Percentiles rank a stretch among this genome's conserved stretches.
phyloP scores from a whole-genome alignment of 805 yeast species.

The Metschnikowia colocasiae region DNA sequence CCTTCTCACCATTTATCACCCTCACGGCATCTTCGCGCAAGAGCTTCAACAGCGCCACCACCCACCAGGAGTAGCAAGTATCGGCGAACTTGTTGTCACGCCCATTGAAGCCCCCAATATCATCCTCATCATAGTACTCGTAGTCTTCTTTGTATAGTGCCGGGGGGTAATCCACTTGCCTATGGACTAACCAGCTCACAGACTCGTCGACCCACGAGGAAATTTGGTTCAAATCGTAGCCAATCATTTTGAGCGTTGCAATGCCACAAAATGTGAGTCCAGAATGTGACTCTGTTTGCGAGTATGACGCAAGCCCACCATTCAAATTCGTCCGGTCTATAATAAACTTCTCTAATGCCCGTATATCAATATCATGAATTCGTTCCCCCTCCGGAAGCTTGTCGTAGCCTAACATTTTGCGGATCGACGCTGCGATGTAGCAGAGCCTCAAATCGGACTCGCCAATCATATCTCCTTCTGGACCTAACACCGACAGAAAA shows the following conservation, averaged over 20 bases:
- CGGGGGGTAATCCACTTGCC: conserved; percentile 49
- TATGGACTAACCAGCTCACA: conserved; percentile 55
- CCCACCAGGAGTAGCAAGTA: conserved; percentile 89
- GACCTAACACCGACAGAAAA: conserved; percentile 31
- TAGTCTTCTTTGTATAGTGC: conserved; percentile 28
- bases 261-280: conserved; percentile 87
- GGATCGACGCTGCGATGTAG: conserved; percentile 66
- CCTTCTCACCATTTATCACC: conserved; percentile 35
- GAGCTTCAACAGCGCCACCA: conserved; percentile 52
- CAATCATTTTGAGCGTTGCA: conserved; percentile 49
- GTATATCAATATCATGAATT: conserved; percentile 41
- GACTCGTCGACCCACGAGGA: conserved; percentile 32
- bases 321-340: conserved; percentile 34
- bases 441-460: conserved; percentile 72
- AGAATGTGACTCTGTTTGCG: conserved; percentile 67
- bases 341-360: conserved; percentile 34
- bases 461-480: conserved; percentile 40
- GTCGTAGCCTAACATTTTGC: conserved; percentile 47
- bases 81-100: conserved; percentile 81
- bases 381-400: conserved; percentile 22
- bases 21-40: conserved; percentile 26
- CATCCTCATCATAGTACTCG: conserved; percentile 42
- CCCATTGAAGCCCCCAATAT: conserved; percentile 82
- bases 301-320: conserved; percentile 69
- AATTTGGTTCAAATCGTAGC: conserved; percentile 18